phyloP scores from a whole-genome alignment of 2,329 filamentous ascomycete species.

The Macroventuria anomochaeta region DNA sequence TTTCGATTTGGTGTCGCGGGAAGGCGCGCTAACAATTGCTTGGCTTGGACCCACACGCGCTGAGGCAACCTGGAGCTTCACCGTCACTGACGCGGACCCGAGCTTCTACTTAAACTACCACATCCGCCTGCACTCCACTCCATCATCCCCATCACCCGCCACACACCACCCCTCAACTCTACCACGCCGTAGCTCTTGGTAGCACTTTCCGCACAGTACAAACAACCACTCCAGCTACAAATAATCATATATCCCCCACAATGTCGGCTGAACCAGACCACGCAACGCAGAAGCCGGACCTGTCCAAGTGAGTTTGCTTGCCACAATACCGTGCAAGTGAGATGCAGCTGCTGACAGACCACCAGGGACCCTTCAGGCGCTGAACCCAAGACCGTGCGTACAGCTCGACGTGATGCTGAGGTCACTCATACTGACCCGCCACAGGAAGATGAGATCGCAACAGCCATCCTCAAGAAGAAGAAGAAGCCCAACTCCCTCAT shows the following conservation, averaged over 20 bases:
- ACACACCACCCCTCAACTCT: conserved; percentile 26
- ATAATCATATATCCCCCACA: conserved; percentile 30
- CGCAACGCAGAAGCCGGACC: conserved; percentile 57
- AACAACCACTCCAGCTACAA: conserved; percentile 26
- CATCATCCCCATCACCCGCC: conserved; percentile 37
- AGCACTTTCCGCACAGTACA: conserved; percentile 15
- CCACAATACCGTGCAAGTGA: conserved; percentile 11
- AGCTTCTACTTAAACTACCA: conserved; percentile 46
- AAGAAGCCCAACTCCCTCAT: conserved; percentile 99
- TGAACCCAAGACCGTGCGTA: conserved; percentile 77
- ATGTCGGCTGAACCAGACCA: conserved; percentile 61
- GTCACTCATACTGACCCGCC: conserved; percentile 41
- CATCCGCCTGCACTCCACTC: conserved; percentile 35
- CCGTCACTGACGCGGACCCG: conserved; percentile 39
- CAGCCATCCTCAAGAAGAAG: conserved; percentile 99
- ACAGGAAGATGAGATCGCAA: conserved; percentile 88
- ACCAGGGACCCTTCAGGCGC: conserved; percentile 85
- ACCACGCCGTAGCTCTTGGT: conserved; percentile 25
- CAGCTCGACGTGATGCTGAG: conserved; percentile 16
- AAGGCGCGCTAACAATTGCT: conserved; percentile 23
- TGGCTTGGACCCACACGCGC: conserved; percentile 24
- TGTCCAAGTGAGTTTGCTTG: conserved; percentile 50
- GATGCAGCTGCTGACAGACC: conserved; percentile 50
- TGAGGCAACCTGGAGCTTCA: conserved; percentile 38
- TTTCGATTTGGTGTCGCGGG: conserved; percentile 41